Conservation (phyloP, 2,329 filamentous ascomycete genomes). For the Colletotrichum chlorophyti region DNA sequence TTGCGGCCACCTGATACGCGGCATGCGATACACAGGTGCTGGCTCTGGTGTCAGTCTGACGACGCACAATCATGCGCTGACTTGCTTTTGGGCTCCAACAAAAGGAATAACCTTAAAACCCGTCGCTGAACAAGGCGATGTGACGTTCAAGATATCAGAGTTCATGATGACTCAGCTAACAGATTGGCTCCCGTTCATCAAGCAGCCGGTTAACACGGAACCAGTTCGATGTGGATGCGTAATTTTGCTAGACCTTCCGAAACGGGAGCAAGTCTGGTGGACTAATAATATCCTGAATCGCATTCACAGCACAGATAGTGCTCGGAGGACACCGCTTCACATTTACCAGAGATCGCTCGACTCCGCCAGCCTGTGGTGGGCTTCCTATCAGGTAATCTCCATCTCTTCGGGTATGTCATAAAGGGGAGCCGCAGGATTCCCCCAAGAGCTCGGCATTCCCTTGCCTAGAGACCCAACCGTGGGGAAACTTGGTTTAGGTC, state of each 20-base stretch:
- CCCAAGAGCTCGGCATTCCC: background rate
- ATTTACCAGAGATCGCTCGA: constrained; percentile 7
- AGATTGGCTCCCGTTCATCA: background rate
- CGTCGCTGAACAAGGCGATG: background rate
- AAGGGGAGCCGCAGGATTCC: background rate
- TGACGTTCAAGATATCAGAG: constrained; percentile 10
- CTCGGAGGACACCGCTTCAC: constrained; percentile 21
- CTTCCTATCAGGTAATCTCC: background rate
- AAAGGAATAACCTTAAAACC: background rate
- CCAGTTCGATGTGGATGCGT: background rate
- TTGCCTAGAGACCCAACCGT: background rate
- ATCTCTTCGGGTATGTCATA: background rate
- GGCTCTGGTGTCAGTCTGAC: background rate
- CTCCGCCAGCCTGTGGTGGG: background rate
- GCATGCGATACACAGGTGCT: too few relatives aligned
- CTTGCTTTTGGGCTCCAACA: background rate
- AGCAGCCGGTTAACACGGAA: constrained; percentile 7
- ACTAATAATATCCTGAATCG: background rate
- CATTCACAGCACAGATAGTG: constrained; percentile 2
- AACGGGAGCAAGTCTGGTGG: constrained; percentile 4
- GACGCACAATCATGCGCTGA: background rate
- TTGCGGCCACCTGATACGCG: too few relatives aligned
- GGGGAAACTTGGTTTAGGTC: too few relatives aligned
- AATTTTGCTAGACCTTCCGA: constrained; percentile 18
- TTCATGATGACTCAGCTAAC: constrained; percentile 10